Evolutionary conservation across 768 basidiomycete genomes (phyloP), one percentile per base, ranked within the genome.

Genomic region (Lactifluus subvellereus): DNA sequence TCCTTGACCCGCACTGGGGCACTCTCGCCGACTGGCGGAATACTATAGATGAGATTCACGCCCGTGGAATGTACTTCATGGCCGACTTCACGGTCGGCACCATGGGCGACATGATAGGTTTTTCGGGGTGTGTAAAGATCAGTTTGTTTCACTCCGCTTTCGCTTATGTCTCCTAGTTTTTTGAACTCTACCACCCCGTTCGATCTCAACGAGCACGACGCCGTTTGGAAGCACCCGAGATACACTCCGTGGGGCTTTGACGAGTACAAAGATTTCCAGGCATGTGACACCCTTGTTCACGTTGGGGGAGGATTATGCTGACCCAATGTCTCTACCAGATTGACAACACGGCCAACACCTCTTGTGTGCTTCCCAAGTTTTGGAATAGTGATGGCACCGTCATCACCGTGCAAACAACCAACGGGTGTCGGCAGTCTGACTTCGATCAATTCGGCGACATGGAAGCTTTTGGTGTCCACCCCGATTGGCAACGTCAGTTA

Each of bases 381-480:
- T 96, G 91, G 89, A 74, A 81, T 50, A 86, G 94, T 54, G 83
- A 87, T 66, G 94, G 89, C 27, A 79, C 80, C 0, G 76, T 84
- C 54, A 77, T 90, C 54, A 75, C 81, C 9, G 73, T 82, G n/a
- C 75, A 84, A 59, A 75, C 78, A 59, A 75, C 78, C 14, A 75
- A 80, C 54, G 94, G 94, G 20, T 97, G 94, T 73, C 77, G 86
- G 66, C 72, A 75, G 14, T 94, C 91, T 18, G 92, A 94, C 65
- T 95, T 96, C 68, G 94, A 97, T 74, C 94, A 96, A 64, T 97
- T 89, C 68, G 94, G 94, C 66, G 94, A 97, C 76, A 92, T 93
- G 84, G 94, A 97, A 74, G 94, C 94, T 66, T 96, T 96, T 72
- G 94, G 94, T 87, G 94, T 97, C 35, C 90, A 92, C 75, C 91